phyloP scores from a whole-genome alignment of 2,329 filamentous ascomycete genomes.

The Fusarium subtropicale region DNA sequence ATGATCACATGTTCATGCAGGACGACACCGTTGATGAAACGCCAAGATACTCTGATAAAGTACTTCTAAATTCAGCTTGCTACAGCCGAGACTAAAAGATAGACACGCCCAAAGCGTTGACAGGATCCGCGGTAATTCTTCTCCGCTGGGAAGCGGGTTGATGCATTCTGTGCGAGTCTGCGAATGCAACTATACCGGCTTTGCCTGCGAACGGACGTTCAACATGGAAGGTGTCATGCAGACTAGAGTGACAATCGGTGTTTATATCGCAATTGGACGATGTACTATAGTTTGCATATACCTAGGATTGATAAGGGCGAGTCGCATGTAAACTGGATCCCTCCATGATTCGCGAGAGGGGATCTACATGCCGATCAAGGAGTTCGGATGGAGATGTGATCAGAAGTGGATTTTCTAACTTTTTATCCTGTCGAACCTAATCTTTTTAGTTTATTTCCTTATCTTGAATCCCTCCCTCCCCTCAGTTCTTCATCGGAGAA shows the following conservation, averaged over 20 bases:
- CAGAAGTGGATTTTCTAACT: not conserved
- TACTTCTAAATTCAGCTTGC: not conserved
- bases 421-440: not conserved
- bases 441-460: not conserved
- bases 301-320: not conserved
- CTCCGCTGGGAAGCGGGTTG: not conserved
- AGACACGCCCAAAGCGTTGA: not conserved
- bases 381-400: not conserved
- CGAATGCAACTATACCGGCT: not conserved
- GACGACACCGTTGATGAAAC: not conserved
- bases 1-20: not conserved
- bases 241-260: not conserved
- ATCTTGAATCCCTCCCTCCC: not conserved
- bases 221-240: not conserved
- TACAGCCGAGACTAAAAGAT: not conserved
- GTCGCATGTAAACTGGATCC: slow-evolving; percentile 3
- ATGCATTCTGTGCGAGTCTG: not conserved
- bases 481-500: not conserved
- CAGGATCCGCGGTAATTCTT: not conserved
- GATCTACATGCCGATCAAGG: slow-evolving; percentile 5
- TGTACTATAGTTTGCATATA: not conserved
- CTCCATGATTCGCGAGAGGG: slow-evolving; percentile 2
- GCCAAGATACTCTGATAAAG: not conserved
- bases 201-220: not conserved
- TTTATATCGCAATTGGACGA: not conserved